phyloP scores from a whole-genome alignment of 352 stramenopile species.

The Phytophthora parvispora region DNA sequence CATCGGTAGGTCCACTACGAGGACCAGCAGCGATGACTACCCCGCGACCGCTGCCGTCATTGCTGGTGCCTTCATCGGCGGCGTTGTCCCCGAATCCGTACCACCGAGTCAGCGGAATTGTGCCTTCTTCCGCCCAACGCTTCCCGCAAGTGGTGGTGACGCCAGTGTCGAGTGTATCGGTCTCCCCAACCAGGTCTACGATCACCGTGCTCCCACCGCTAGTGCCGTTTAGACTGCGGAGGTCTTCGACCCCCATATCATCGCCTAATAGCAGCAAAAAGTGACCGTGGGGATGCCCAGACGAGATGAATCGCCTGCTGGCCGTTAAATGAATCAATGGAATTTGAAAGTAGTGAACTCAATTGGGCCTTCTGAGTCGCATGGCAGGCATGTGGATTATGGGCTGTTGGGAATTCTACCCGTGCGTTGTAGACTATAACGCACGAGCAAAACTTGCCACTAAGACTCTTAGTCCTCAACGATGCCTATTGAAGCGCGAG shows the following conservation, averaged over 20 bases:
- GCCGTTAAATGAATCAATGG: constrained; percentile 16
- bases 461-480: too few species aligned
- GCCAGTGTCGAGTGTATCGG: constrained; percentile 4
- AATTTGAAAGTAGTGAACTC: neutral
- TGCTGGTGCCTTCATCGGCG: constrained; percentile 17
- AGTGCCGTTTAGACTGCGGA: constrained; percentile 9
- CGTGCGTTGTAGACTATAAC: too few species aligned
- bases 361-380: too few species aligned
- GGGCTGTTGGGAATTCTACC: too few species aligned
- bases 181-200: constrained; percentile 6
- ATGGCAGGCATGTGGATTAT: too few species aligned
- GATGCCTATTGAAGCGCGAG: too few species aligned
- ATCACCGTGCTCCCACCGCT: constrained; percentile 30
- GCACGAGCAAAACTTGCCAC: too few species aligned
- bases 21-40: constrained; percentile 5
- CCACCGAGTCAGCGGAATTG: constrained; percentile 2
- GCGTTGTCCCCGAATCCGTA: constrained; percentile 11
- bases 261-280: constrained; percentile 21
- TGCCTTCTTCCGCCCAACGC: constrained; percentile 7
- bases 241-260: constrained; percentile 6
- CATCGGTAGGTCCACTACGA: neutral
- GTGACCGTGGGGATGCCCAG: constrained; percentile 12
- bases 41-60: constrained; percentile 30
- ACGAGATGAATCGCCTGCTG: constrained; percentile 7
- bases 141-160: constrained; percentile 7